Conservation (phyloP, 192 early-diverging fungal species). For the Entomortierella beljakovae region DNA sequence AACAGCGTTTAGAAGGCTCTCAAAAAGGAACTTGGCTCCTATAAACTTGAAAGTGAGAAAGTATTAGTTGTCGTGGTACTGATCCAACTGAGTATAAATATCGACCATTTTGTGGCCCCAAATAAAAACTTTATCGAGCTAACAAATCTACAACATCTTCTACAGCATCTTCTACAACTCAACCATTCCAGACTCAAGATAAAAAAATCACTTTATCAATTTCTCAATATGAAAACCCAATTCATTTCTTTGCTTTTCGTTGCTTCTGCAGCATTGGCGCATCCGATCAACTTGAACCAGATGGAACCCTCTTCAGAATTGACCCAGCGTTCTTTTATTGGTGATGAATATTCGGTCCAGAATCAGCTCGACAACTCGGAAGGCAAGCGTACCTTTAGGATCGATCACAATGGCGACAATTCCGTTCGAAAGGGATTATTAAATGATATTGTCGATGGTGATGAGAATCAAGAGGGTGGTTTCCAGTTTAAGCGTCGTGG, state of each 20-base stretch:
- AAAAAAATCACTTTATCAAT: neutral
- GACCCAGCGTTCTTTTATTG: conserved; percentile 11
- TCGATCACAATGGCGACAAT: conserved; percentile 22
- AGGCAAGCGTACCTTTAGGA: conserved; percentile 10
- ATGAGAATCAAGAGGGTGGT: neutral
- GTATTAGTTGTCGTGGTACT: too few relatives aligned
- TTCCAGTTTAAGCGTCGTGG: conserved; percentile 10
- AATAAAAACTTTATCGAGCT: too few relatives aligned
- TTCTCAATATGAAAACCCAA: conserved; percentile 25
- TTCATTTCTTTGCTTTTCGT: conserved; percentile 19
- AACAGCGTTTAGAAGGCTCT: too few relatives aligned
- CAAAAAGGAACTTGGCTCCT: too few relatives aligned
- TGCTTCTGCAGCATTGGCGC: conserved; percentile 9
- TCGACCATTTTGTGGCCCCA: too few relatives aligned
- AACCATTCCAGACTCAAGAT: neutral
- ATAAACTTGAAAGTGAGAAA: too few relatives aligned
- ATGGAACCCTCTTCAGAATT: neutral
- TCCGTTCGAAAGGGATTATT: conserved; percentile 10
- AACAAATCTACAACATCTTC: too few relatives aligned
- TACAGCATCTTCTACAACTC: too few relatives aligned
- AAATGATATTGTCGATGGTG: neutral
- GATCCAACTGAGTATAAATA: too few relatives aligned
- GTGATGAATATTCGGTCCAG: conserved; percentile 10
- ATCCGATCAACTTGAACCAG: neutral
- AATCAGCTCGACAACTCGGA: conserved; percentile 9